phyloP scores from a whole-genome alignment of 768 basidiomycete species.

The Termitomyces sp. region DNA sequence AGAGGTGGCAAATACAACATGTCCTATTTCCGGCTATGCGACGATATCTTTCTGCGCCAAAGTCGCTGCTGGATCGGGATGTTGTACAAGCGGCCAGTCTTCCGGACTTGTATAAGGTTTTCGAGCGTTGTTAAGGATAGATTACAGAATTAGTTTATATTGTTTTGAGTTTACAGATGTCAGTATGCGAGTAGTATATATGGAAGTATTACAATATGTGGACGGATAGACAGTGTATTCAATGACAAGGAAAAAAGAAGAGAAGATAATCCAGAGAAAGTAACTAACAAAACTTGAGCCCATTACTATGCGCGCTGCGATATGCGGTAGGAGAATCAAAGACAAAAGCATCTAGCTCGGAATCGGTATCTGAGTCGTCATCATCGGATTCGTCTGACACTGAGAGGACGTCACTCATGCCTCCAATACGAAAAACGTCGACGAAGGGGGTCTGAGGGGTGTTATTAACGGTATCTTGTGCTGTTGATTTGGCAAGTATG shows the following conservation, averaged over 20 bases:
- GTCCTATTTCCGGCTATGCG: constrained; percentile 84
- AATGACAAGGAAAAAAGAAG: constrained; percentile 5
- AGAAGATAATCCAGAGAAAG: neutral
- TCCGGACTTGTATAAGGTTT: constrained; percentile 90
- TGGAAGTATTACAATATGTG: constrained; percentile 16
- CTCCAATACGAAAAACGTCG: constrained; percentile 65
- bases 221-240: constrained; percentile 10
- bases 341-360: constrained; percentile 56
- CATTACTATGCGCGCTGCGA: constrained; percentile 40
- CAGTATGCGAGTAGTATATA: constrained; percentile 10
- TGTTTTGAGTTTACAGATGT: constrained; percentile 11
- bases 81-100: constrained; percentile 87
- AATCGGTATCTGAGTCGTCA: constrained; percentile 43
- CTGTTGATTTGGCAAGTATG: constrained; percentile 77
- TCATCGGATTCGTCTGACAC: constrained; percentile 39
- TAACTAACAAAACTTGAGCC: constrained; percentile 30
- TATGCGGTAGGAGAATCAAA: constrained; percentile 51
- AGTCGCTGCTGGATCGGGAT: constrained; percentile 61
- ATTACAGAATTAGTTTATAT: constrained; percentile 11
- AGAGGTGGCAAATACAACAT: constrained; percentile 87
- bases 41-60: constrained; percentile 66
- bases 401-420: constrained; percentile 20
- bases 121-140: constrained; percentile 74
- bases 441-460: constrained; percentile 76
- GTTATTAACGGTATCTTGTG: constrained; percentile 43